Base-by-base conservation (phyloP, 176 grass and related monocot species). In the Oryza rufipogon region DNA sequence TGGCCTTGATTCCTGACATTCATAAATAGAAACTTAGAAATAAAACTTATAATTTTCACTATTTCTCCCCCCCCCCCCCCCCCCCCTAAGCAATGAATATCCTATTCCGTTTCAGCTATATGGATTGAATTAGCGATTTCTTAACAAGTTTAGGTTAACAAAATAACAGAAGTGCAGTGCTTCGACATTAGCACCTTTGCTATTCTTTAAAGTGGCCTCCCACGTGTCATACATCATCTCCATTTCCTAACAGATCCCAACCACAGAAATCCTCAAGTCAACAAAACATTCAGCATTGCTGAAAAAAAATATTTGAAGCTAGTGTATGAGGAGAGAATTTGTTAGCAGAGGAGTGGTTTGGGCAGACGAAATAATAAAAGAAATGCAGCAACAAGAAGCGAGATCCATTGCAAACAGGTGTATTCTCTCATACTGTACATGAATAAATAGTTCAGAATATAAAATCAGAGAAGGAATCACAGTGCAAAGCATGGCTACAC, bases 181-280 rank as follows among this genome's bases (percentile, higher is more conserved):
- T 83, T 74, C 14, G 30, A 60, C 44, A 73, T 9, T 20, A 88
- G 71, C 82, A 85, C 77, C 74, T 80, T 88, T 30, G 66, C 36
- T 33, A 44, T 69, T 41, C 3, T 78, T 68, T 84, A 38, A 74
- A 79, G 20, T 70, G 72, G 80, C 47, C 68, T 80, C 61, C 39
- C 84, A 87, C 26, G 67, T 38, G 22, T 89, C 87, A 92, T 83
- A 16, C 87, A 73, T 77, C 87, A 76, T 92, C 73, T 61, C 76
- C 47, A 20, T 87, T 89, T 76, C 84, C 81, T 89, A 92, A 68
- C 39, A 92, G 61, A 87, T 91, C n/a, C 74, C 75, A 81, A 65
- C 68, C 41, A 88, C 26, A 75, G 11, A 84, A 74, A 78, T 64
- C 39, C 58, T 77, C 36, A 81, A 61, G 83, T 84, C 26, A 89